These are phyloP conservation scores for Thelephora aurantiotincta DNA, from an alignment of 768 basidiomycete genomes.

Conservation along the genomic window DNA sequence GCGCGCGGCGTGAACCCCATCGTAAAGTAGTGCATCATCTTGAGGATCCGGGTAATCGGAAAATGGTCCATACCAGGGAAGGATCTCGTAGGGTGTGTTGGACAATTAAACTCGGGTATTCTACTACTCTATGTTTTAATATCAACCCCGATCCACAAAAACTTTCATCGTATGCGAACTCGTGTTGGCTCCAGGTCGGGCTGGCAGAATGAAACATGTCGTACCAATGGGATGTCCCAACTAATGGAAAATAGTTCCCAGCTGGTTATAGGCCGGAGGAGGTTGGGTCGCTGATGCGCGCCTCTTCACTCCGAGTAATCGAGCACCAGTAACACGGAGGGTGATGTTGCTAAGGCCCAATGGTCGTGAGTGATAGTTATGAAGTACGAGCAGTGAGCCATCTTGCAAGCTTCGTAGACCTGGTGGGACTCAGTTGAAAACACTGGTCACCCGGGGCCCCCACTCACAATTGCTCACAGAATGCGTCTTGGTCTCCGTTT, in stretches of 20 bases:
- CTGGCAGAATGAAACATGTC: too few relatives aligned
- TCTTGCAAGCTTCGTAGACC: neutral
- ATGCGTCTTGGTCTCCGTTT: neutral
- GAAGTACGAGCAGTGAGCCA: neutral
- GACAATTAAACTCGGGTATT: too few relatives aligned
- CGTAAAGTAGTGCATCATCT: conserved; percentile 14
- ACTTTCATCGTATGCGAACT: too few relatives aligned
- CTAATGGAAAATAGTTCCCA: neutral
- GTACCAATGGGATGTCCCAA: too few relatives aligned
- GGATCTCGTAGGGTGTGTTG: too few relatives aligned
- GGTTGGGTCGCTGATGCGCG: neutral
- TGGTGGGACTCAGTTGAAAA: neutral
- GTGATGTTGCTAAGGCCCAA: neutral
- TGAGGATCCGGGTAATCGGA: neutral
- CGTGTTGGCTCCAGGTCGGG: too few relatives aligned
- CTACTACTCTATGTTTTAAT: too few relatives aligned
- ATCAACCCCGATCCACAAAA: too few relatives aligned
- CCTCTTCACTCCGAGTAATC: neutral
- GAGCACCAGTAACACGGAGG: neutral
- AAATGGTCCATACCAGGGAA: too few relatives aligned
- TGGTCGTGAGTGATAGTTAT: neutral
- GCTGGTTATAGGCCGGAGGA: neutral
- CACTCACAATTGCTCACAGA: neutral
- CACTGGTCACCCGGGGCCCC: neutral
- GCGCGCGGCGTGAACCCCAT: conserved; percentile 29